Percentiles rank a stretch among this genome's conserved stretches.
phyloP scores from a whole-genome alignment of 352 stramenopile species.

The Globisporangium ultimum region DNA sequence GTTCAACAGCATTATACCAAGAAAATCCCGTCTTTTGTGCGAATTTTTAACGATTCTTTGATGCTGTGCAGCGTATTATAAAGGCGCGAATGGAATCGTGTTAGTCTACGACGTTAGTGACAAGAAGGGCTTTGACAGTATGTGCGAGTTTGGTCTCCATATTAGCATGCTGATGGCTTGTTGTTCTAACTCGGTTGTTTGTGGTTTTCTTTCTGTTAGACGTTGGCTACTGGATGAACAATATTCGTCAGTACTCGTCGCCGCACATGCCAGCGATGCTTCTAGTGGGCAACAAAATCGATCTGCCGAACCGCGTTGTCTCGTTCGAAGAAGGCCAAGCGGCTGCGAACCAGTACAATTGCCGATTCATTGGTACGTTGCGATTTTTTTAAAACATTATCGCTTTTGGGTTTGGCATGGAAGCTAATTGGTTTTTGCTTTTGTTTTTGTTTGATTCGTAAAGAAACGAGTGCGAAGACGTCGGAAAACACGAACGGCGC shows the following conservation, averaged over 20 bases:
- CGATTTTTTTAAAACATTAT: background rate
- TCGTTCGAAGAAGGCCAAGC: slow-evolving; percentile 75
- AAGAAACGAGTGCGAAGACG: slow-evolving; percentile 88
- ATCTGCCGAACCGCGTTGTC: slow-evolving; percentile 84
- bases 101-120: slow-evolving; percentile 93
- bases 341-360: slow-evolving; percentile 79
- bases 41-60: slow-evolving; percentile 10
- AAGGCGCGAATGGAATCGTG: slow-evolving; percentile 91
- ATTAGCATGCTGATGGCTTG: background rate
- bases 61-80: slow-evolving; percentile 86
- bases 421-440: slow-evolving; percentile 10
- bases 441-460: slow-evolving; percentile 3
- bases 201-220: slow-evolving; percentile 42
- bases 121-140: slow-evolving; percentile 91
- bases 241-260: slow-evolving; percentile 89
- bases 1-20: slow-evolving; percentile 15
- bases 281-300: slow-evolving; percentile 92
- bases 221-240: slow-evolving; percentile 95
- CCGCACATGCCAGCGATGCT: slow-evolving; percentile 78
- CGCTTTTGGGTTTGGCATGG: background rate
- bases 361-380: slow-evolving; percentile 80
- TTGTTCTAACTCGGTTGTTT: background rate
- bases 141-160: slow-evolving; percentile 16
- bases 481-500: slow-evolving; percentile 85
- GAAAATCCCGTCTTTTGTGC: background rate